phyloP scores from a whole-genome alignment of 805 yeast species.

The Wickerhamiella allomyrinae region DNA sequence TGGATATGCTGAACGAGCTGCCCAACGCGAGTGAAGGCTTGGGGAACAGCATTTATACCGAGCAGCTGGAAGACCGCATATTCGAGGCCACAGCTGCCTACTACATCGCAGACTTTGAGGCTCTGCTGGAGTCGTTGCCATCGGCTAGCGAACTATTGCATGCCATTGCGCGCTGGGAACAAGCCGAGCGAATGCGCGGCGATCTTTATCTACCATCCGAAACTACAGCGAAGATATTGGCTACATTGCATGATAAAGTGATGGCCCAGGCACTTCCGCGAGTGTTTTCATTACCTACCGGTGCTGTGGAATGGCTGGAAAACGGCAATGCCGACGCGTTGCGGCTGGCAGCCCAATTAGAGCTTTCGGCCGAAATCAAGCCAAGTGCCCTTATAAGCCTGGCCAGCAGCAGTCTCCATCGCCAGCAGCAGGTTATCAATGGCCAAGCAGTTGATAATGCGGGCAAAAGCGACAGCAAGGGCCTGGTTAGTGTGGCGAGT shows the following conservation, averaged over 20 bases:
- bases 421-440: constrained; percentile 5
- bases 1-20: constrained; percentile 11
- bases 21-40: constrained; percentile 9
- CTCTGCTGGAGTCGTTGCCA: neutral
- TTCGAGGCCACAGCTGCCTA: constrained; percentile 3
- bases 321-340: constrained; percentile 3
- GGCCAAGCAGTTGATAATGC: neutral
- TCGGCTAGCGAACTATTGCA: neutral
- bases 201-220: constrained; percentile 10
- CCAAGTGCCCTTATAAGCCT: constrained; percentile 5
- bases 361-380: constrained; percentile 2
- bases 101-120: constrained; percentile 1
- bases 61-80: constrained; percentile 2
- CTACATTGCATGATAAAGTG: constrained; percentile 4
- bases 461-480: neutral
- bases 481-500: neutral
- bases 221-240: constrained; percentile 5
- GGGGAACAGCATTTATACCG: constrained; percentile 11
- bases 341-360: constrained; percentile 12
- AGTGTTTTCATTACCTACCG: constrained; percentile 6
- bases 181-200: constrained; percentile 7
- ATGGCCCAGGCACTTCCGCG: constrained; percentile 8
- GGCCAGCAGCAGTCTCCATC: constrained; percentile 2
- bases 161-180: constrained; percentile 9
- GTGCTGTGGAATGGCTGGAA: constrained; percentile 13